Conservation (phyloP, 2,329 filamentous ascomycete genomes). For the Arthrocladium fulminans region DNA sequence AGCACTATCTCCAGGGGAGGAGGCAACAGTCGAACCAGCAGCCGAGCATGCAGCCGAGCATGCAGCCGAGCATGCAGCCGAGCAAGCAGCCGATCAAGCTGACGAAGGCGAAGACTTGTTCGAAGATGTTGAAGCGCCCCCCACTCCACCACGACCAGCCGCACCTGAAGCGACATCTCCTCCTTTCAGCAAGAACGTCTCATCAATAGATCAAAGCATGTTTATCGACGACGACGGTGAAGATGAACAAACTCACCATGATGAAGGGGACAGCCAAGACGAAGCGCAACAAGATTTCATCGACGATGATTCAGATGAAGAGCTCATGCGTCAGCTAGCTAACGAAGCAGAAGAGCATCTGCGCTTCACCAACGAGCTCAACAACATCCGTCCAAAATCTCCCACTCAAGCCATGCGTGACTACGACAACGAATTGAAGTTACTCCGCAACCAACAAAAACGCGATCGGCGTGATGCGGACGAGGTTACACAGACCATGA, state of each 20-base stretch:
- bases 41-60: conserved; percentile 18
- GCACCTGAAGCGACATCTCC: conserved; percentile 21
- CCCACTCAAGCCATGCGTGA: conserved; percentile 61
- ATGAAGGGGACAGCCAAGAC: conserved; percentile 1
- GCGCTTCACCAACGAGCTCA: conserved; percentile 80
- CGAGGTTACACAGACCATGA: conserved; percentile 93
- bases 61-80: conserved; percentile 18
- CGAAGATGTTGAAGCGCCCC: conserved; percentile 14
- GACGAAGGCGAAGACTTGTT: conserved; percentile 18
- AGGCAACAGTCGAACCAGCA: conserved; percentile 16
- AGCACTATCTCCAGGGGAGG: conserved; percentile 8
- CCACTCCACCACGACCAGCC: conserved; percentile 1
- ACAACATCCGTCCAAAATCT: conserved; percentile 49
- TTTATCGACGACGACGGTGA: conserved; percentile 6
- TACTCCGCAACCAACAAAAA: conserved; percentile 86
- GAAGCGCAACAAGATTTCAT: conserved; percentile 56
- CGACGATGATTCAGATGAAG: conserved; percentile 66
- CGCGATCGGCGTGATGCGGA: conserved; percentile 93
- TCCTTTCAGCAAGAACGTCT: conserved; percentile 10
- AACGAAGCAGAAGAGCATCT: conserved; percentile 90
- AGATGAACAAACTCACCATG: not conserved
- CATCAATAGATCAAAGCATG: conserved; percentile 8
- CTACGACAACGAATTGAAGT: conserved; percentile 79
- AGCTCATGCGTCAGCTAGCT: conserved; percentile 75
- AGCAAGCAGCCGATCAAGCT: conserved; percentile 18